Evolutionary conservation across 2,329 filamentous ascomycete genomes (phyloP), one percentile per base, ranked within the genome.

Genomic region (Aspergillus pseudotamarii): DNA sequence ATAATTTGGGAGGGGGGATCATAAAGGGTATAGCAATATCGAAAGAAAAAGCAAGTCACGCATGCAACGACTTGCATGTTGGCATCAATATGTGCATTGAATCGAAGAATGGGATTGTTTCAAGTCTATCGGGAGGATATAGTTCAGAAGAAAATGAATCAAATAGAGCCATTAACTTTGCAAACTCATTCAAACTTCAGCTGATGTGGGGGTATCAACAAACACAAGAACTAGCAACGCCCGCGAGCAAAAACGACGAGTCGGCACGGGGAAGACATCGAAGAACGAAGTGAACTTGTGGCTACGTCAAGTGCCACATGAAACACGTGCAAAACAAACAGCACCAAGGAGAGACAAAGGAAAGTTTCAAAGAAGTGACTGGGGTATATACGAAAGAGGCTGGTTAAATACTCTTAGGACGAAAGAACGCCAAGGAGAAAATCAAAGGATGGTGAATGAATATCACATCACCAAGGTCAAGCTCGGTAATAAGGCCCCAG

Each of bases 151-250:
- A 58, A 45, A 54, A 59, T 26, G 55, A 58, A 26, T 50, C 51
- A 62, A 59, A 57, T 50, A 61, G 43, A 58, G 60, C 57, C 58
- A 38, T 59, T 58, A 55, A 54, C 32, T 59, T 50, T 51, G 57
- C 66, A 60, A 68, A 64, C 66, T 67, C 68, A 65, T 68, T 61
- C 67, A 65, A 68, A 68, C 60, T 71, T 61, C 62, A 65, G 63
- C 69, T 69, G 61, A 62, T 65, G 63, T 60, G 68, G 68, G 45
- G 68, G 66, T 71, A 71, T 71, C 69, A 71, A 71, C 69, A 70
- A 71, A 69, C 53, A 63, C 59, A 64, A 66, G 41, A 68, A 64
- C 58, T 53, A 67, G 59, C 60, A 66, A 67, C 58, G 58, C 63
- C 63, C 60, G 62, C 58, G 59, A 59, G 57, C 63, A 60, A 54